A percentile compares a stretch with the other conserved stretches of the same genome.
Evolutionary conservation across 139 green algal genomes (phyloP).

Genomic region (Chlamydomonas schloesseri): DNA sequence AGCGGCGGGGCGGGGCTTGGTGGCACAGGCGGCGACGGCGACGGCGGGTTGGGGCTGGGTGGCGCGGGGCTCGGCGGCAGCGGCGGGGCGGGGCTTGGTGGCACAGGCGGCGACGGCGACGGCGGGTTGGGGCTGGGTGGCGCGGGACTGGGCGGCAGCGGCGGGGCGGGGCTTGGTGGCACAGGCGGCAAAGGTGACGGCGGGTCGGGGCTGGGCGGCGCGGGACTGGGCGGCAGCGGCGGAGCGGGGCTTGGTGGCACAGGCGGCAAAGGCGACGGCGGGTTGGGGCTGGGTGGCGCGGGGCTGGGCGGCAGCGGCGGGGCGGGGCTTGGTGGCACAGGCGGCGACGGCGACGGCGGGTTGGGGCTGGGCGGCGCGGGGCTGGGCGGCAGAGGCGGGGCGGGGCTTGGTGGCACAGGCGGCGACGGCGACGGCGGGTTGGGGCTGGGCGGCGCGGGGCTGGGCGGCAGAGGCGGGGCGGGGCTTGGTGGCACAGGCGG

Average conservation of each 20-base stretch:
- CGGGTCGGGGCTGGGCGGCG: not conserved
- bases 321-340: not conserved
- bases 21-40: not conserved
- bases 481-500: not conserved
- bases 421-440: not conserved
- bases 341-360: not conserved
- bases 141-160: not conserved
- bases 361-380: not conserved
- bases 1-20: not conserved
- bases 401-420: not conserved
- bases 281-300: too few relatives aligned
- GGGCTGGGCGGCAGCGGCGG: too few relatives aligned
- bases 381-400: not conserved
- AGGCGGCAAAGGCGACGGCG: not conserved
- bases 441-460: not conserved
- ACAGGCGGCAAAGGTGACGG: not conserved
- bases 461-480: not conserved
- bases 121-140: not conserved
- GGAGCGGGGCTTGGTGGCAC: not conserved
- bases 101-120: not conserved
- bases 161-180: not conserved
- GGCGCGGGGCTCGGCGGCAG: not conserved
- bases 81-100: not conserved
- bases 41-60: not conserved
- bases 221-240: not conserved